Percentiles rank a stretch among this genome's conserved stretches.
These are phyloP conservation scores for Lactifluus volemus DNA, from an alignment of 768 basidiomycete genomes.

Conservation along the genomic window DNA sequence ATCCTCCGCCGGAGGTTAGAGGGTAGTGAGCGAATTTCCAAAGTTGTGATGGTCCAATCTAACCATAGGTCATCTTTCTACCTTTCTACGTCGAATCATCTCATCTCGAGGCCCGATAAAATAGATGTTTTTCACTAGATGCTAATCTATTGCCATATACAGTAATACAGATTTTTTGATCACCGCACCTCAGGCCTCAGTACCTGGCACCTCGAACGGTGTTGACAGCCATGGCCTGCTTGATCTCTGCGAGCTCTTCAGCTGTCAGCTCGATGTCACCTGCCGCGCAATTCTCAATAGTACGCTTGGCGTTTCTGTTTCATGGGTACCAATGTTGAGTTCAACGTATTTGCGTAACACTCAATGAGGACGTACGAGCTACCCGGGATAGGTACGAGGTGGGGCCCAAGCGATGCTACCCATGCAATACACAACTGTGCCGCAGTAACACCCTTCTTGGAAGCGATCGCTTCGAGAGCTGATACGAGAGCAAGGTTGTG, in stretches of 20 bases:
- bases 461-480: constrained; percentile 31
- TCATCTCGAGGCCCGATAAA: not conserved
- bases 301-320: constrained; percentile 31
- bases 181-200: constrained; percentile 4
- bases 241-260: constrained; percentile 34
- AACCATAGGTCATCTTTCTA: not conserved
- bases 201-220: constrained; percentile 12
- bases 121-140: not conserved
- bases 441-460: constrained; percentile 34
- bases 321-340: not conserved
- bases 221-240: constrained; percentile 26
- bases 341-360: not conserved
- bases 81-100: not conserved
- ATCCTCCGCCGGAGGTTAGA: constrained; percentile 30
- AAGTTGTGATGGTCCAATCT: not conserved
- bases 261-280: constrained; percentile 29
- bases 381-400: constrained; percentile 42
- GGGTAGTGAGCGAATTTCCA: not conserved
- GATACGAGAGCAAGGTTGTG: constrained; percentile 38
- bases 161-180: not conserved
- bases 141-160: not conserved
- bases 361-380: constrained; percentile 28
- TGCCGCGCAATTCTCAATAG: constrained; percentile 35
- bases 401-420: constrained; percentile 29
- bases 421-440: constrained; percentile 34